Base-by-base conservation (phyloP, 192 early-diverging fungal species). In the Pilobolus umbonatus region DNA sequence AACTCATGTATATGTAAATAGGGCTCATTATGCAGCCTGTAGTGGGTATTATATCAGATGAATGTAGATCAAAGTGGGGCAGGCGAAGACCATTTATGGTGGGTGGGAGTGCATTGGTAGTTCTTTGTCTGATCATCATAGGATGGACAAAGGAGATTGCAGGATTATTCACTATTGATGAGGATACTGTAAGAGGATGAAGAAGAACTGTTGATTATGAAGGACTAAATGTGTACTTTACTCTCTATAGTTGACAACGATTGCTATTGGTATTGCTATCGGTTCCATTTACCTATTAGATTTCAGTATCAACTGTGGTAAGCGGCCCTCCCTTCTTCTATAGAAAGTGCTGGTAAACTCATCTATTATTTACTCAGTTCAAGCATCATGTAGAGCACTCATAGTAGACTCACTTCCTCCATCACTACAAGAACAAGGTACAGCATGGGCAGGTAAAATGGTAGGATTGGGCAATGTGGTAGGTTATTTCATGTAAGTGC, bases 251-350 rank as follows among this genome's bases (percentile, higher is more conserved):
- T 68, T 52, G 46, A 66, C 43, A 31, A 56, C 22, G 19, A 38
- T 56, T 24, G 75, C 87, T 3, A 83, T 89, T 29, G 56, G 79
- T 26, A 64, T 90, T 45, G 93, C 91, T 12, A 87, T 98, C 8
- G 32, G 69, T 5, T 84, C 85, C 9, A 93, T 98, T 54, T 98
- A 94, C 65, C 56, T 88, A 9, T 72, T 98, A 19, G 96, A 98
- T 77, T 97, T 98, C 77, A 84, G 91, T 4, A 84, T 98, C 43
- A 98, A 98, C 65, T 82, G 82, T 40, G 80, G 80, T 81, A 74
- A 68, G 69, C 1, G 17, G 2, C 5, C 1, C 24, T 22, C 25
- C 43, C 25, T 28, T 43, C 5, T 42, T 1, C 15, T 50, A 17
- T 22, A 19, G 7, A 50, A 28, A 19, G 14, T 14, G 29, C 1